Conservation (phyloP, 805 yeast species). For the Blastobotrys terrestris region DNA sequence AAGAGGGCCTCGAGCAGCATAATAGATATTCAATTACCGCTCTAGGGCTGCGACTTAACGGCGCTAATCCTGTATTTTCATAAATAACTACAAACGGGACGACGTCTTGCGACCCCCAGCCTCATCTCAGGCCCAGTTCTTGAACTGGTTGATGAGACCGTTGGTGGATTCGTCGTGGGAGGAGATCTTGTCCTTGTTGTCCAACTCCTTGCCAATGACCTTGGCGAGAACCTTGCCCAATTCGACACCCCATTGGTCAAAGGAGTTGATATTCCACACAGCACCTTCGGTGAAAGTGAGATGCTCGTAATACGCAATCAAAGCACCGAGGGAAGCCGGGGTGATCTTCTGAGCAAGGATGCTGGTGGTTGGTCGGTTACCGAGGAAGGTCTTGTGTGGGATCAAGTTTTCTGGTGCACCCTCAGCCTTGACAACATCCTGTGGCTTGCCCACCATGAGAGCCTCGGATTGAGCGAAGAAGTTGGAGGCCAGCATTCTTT, state of each 20-base stretch:
- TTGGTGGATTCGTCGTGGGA: conserved; percentile 89
- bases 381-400: conserved; percentile 94
- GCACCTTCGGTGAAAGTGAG: conserved; percentile 98
- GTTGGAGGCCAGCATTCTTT: conserved; percentile 97
- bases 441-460: conserved; percentile 87
- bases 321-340: conserved; percentile 92
- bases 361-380: conserved; percentile 98
- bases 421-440: conserved; percentile 73
- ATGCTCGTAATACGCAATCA: conserved; percentile 97
- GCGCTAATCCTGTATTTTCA: background rate
- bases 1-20: background rate
- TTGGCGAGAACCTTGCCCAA: conserved; percentile 97
- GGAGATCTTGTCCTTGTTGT: conserved; percentile 47
- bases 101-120: background rate
- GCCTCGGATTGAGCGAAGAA: conserved; percentile 98
- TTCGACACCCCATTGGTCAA: conserved; percentile 99
- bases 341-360: conserved; percentile 93
- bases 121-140: conserved; percentile 52
- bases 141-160: conserved; percentile 91
- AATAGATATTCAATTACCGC: background rate
- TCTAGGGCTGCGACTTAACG: too few relatives aligned
- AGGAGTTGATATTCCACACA: conserved; percentile 98
- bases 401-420: conserved; percentile 81
- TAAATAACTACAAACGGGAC: background rate
- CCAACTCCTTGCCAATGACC: conserved; percentile 86